A percentile compares a stretch with the other conserved stretches of the same genome.
These are phyloP conservation scores for Penicillium frequentans DNA, from an alignment of 2,329 filamentous ascomycete species.

Conservation along the genomic window DNA sequence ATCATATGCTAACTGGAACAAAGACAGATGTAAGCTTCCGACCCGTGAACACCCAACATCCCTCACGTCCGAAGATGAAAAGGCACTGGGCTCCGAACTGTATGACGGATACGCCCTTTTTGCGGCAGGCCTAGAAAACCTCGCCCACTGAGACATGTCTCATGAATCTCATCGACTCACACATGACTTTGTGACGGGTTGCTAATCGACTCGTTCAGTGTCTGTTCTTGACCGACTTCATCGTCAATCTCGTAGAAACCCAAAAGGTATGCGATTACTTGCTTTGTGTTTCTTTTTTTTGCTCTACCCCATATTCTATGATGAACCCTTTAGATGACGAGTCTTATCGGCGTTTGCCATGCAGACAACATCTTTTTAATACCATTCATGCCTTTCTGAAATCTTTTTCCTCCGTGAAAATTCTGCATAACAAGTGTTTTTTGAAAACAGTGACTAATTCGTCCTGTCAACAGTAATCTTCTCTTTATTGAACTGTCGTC, in stretches of 20 bases:
- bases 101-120: constrained; percentile 82
- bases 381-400: constrained; percentile 64
- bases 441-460: constrained; percentile 13
- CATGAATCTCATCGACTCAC: constrained; percentile 21
- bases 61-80: constrained; percentile 38
- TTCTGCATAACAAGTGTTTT: neutral
- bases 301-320: constrained; percentile 30
- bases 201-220: constrained; percentile 27
- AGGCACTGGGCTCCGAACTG: constrained; percentile 95
- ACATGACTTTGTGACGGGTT: constrained; percentile 20
- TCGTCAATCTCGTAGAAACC: constrained; percentile 11
- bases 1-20: constrained; percentile 21
- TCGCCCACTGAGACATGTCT: constrained; percentile 78
- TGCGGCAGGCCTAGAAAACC: constrained; percentile 99
- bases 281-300: neutral
- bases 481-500: constrained; percentile 1
- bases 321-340: constrained; percentile 63
- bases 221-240: constrained; percentile 1
- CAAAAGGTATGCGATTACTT: constrained; percentile 15
- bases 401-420: constrained; percentile 11
- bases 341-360: constrained; percentile 65
- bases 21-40: constrained; percentile 26
- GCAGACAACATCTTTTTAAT: constrained; percentile 56
- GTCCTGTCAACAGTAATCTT: neutral
- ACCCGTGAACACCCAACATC: constrained; percentile 1